A percentile compares a stretch with the other conserved stretches of the same genome.
These are phyloP conservation scores for Nakazawaea peltata DNA, from an alignment of 805 yeast species.

Conservation along the genomic window DNA sequence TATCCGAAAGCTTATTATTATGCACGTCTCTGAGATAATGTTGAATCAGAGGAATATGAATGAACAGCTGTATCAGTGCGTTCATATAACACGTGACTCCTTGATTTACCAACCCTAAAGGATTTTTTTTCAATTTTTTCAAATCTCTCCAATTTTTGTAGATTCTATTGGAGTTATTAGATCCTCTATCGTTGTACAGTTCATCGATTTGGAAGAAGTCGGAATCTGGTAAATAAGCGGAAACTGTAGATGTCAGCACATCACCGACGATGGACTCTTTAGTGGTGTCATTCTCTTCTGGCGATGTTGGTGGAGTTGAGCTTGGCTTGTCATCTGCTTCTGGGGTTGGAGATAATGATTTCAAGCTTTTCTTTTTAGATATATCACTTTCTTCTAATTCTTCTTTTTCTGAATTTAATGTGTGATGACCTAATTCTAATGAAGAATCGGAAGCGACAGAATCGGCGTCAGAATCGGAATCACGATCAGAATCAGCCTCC, in stretches of 20 bases:
- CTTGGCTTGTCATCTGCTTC: constrained; percentile 15
- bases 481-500: too few species aligned
- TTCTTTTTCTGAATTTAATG: constrained; percentile 14
- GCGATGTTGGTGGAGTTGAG: constrained; percentile 23
- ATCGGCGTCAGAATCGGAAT: too few species aligned
- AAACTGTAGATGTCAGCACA: constrained; percentile 1
- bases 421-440: constrained; percentile 7
- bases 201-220: constrained; percentile 57
- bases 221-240: constrained; percentile 23
- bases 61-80: constrained; percentile 84
- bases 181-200: constrained; percentile 50
- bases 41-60: constrained; percentile 86
- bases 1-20: constrained; percentile 39
- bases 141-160: constrained; percentile 65
- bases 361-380: not conserved
- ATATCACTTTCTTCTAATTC: constrained; percentile 8
- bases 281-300: constrained; percentile 17
- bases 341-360: constrained; percentile 2
- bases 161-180: constrained; percentile 50
- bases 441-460: constrained; percentile 8
- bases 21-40: constrained; percentile 70
- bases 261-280: constrained; percentile 6
- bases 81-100: constrained; percentile 98
- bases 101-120: constrained; percentile 72
- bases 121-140: constrained; percentile 36